These are phyloP conservation scores for Hippophae tibetana DNA, from an alignment of 306 rosid genomes.

Conservation along the genomic window DNA sequence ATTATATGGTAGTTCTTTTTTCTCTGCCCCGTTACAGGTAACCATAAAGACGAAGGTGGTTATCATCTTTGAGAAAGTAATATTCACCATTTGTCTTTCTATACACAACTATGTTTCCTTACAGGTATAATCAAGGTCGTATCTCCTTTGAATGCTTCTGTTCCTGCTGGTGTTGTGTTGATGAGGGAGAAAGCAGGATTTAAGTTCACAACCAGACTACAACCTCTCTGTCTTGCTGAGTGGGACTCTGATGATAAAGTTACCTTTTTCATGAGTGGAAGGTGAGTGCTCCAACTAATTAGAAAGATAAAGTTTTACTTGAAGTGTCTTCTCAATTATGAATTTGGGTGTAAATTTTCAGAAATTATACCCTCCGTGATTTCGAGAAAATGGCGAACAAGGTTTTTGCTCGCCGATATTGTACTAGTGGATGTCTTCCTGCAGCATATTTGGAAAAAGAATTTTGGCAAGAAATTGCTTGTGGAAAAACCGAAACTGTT, in stretches of 20 bases:
- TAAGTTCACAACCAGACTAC: slow-evolving; percentile 93
- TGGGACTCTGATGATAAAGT: slow-evolving; percentile 91
- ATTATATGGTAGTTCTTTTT: too few species aligned
- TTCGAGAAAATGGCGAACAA: slow-evolving; percentile 96
- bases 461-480: slow-evolving; percentile 90
- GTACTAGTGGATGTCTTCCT: slow-evolving; percentile 74
- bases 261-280: slow-evolving; percentile 94
- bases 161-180: slow-evolving; percentile 89
- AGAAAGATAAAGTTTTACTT: slow-evolving; percentile 4
- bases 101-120: slow-evolving; percentile 1
- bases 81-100: slow-evolving; percentile 7
- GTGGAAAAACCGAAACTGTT: slow-evolving; percentile 84
- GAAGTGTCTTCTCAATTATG: slow-evolving; percentile 18
- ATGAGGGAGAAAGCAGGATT: slow-evolving; percentile 88
- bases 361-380: slow-evolving; percentile 81
- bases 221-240: slow-evolving; percentile 96
- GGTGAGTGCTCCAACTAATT: slow-evolving; percentile 34
- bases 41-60: slow-evolving; percentile 3
- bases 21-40: too few species aligned
- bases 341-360: slow-evolving; percentile 34
- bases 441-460: slow-evolving; percentile 76
- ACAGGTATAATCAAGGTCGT: slow-evolving; percentile 90
- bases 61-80: not conserved
- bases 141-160: slow-evolving; percentile 84
- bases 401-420: slow-evolving; percentile 74